These are phyloP conservation scores for Solanum lycopersicoides DNA, from an alignment of 257 asterid species.

Conservation along the genomic window DNA sequence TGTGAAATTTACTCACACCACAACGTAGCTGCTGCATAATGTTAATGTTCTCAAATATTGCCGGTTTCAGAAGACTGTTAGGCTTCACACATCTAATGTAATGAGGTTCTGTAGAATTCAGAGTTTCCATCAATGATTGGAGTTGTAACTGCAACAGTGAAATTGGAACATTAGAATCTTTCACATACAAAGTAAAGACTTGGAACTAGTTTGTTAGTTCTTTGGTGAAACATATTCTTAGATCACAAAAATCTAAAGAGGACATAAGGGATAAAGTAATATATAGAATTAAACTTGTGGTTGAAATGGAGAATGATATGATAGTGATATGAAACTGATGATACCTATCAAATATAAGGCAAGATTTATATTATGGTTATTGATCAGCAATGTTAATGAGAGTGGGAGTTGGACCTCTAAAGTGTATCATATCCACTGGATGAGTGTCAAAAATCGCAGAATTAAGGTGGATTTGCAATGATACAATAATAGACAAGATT, in stretches of 20 bases:
- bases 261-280: neutral
- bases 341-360: neutral
- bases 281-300: neutral
- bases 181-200: neutral
- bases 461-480: neutral
- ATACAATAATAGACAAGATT: neutral
- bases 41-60: slow-evolving; percentile 78
- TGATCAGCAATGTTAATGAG: neutral
- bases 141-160: slow-evolving; percentile 72
- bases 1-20: slow-evolving; percentile 66
- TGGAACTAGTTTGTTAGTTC: neutral
- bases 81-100: slow-evolving; percentile 99
- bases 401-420: neutral
- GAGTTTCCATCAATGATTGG: slow-evolving; percentile 90
- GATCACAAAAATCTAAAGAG: neutral
- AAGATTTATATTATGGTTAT: neutral
- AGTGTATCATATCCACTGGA: neutral
- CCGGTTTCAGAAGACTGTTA: slow-evolving; percentile 87
- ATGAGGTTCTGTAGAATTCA: slow-evolving; percentile 95
- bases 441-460: neutral
- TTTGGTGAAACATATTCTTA: neutral
- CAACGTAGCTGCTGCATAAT: slow-evolving; percentile 96
- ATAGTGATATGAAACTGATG: neutral
- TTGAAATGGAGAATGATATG: neutral
- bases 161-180: slow-evolving; percentile 18